A percentile compares a stretch with the other conserved stretches of the same genome.
Conservation (phyloP, 495 filamentous ascomycete species). For the Aspergillus egyptiacus region DNA sequence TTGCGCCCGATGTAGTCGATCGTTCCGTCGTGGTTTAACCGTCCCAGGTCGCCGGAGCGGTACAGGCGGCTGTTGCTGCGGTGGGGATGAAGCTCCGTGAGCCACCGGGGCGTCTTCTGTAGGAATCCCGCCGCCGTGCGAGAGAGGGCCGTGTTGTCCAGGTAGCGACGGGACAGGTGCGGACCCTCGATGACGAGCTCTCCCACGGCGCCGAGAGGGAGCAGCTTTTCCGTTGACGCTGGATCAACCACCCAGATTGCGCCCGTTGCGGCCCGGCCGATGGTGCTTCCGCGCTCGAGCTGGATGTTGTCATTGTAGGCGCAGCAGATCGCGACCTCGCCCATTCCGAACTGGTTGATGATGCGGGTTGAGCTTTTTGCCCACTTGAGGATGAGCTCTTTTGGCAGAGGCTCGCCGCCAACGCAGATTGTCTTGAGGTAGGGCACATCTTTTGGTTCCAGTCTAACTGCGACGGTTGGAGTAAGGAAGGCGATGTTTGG, state of each 20-base stretch:
- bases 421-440: slow-evolving; percentile 2
- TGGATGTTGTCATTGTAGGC: slow-evolving; percentile 20
- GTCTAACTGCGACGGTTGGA: slow-evolving; percentile 35
- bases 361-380: slow-evolving; percentile 28
- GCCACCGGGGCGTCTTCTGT: slow-evolving; percentile 12
- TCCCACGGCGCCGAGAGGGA: slow-evolving; percentile 49
- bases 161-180: slow-evolving; percentile 46
- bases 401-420: slow-evolving; percentile 43
- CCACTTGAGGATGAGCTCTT: slow-evolving; percentile 43
- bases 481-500: slow-evolving; percentile 40
- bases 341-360: slow-evolving; percentile 55
- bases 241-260: slow-evolving; percentile 23
- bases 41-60: slow-evolving; percentile 73
- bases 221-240: slow-evolving; percentile 39
- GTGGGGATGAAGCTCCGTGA: slow-evolving; percentile 10
- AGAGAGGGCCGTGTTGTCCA: slow-evolving; percentile 28
- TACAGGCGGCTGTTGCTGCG: slow-evolving; percentile 39
- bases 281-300: slow-evolving; percentile 3
- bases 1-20: slow-evolving; percentile 71
- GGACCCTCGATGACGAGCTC: slow-evolving; percentile 58
- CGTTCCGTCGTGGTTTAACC: slow-evolving; percentile 62
- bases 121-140: slow-evolving; percentile 16
- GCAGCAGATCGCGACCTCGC: slow-evolving; percentile 37
- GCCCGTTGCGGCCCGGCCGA: not conserved
- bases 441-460: slow-evolving; percentile 34